phyloP scores from a whole-genome alignment of 768 basidiomycete genomes.

The Kondoa subrosea region DNA sequence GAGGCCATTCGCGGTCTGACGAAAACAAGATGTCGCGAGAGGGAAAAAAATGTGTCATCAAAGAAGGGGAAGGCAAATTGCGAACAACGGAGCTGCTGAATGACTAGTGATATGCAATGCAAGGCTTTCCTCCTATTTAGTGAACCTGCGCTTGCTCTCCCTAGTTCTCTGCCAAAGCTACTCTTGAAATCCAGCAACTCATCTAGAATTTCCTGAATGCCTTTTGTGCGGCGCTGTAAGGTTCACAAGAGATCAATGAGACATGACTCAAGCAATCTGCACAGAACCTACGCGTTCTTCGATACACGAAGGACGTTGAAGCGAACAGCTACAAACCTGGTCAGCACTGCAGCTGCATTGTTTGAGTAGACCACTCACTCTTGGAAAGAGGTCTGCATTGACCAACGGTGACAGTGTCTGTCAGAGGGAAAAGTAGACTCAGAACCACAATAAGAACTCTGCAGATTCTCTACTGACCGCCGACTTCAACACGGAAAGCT shows the following conservation, averaged over 20 bases:
- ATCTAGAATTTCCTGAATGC: conserved; percentile 8
- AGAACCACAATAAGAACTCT: too few species aligned
- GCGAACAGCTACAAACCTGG: conserved; percentile 41
- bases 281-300: conserved; percentile 13
- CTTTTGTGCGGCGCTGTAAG: conserved; percentile 1
- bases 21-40: neutral
- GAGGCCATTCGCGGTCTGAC: conserved; percentile 1
- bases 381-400: conserved; percentile 2
- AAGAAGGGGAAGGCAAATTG: too few species aligned
- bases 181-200: neutral
- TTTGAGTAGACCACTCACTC: conserved; percentile 7
- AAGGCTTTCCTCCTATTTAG: neutral
- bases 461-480: conserved; percentile 86
- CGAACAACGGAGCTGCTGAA: neutral
- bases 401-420: neutral
- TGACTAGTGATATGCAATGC: neutral
- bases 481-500: conserved; percentile 92
- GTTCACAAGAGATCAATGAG: neutral
- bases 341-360: neutral
- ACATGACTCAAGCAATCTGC: neutral
- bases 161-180: neutral
- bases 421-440: neutral
- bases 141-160: too few species aligned
- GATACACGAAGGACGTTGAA: conserved; percentile 96
- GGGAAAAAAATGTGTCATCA: neutral